Evolutionary conservation across 2,329 filamentous ascomycete genomes (phyloP).

Genomic region (Colletotrichum scovillei): DNA sequence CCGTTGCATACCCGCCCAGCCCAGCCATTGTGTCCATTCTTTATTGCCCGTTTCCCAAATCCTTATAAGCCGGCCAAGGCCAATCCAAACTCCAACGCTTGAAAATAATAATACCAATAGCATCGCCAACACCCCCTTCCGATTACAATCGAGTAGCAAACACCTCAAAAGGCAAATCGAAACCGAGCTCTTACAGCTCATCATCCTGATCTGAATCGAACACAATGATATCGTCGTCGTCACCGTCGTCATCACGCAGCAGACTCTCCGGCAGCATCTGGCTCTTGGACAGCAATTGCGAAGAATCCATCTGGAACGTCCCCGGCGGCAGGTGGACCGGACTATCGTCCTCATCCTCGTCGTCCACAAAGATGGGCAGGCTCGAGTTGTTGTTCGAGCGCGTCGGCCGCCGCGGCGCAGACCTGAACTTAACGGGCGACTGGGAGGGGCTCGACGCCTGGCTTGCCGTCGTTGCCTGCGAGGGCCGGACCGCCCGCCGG

Average conservation of each 20-base stretch:
- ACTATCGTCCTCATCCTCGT: constrained; percentile 41
- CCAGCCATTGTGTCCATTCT: neutral
- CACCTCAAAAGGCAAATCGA: too few species aligned
- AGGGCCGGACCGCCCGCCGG: constrained; percentile 30
- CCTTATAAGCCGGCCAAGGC: neutral
- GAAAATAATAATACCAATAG: neutral
- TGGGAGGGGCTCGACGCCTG: constrained; percentile 46
- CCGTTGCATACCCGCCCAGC: neutral
- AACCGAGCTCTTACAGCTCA: neutral
- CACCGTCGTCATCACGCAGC: constrained; percentile 47
- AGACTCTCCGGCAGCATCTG: constrained; percentile 64
- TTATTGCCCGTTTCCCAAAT: neutral
- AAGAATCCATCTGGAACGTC: constrained; percentile 47
- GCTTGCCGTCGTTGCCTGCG: constrained; percentile 51
- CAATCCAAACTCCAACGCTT: constrained; percentile 19
- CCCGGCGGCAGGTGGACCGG: constrained; percentile 34
- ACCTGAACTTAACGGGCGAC: constrained; percentile 45
- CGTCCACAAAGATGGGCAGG: constrained; percentile 34
- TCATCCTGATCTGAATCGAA: constrained; percentile 36
- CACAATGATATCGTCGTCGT: constrained; percentile 25
- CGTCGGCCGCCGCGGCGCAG: constrained; percentile 39
- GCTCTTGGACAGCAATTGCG: constrained; percentile 62
- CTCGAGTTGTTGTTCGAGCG: constrained; percentile 37
- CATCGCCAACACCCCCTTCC: neutral
- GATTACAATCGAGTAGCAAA: neutral